A percentile compares a stretch with the other conserved stretches of the same genome.
Conservation (phyloP, 805 yeast genomes). For the Hanseniaspora lachancei region DNA sequence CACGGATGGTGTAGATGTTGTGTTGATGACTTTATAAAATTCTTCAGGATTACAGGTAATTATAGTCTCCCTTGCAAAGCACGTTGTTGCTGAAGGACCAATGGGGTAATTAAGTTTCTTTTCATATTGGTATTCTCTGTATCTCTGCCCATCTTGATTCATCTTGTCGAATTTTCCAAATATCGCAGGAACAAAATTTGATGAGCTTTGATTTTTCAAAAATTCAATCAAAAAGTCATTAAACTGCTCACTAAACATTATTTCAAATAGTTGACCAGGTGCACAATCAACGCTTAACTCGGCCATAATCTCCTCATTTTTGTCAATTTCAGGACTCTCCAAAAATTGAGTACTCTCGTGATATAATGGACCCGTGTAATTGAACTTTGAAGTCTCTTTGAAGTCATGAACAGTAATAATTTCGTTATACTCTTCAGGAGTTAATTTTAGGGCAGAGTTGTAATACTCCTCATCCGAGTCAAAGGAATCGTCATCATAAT, state of each 20-base stretch:
- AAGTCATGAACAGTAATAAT: conserved; percentile 24
- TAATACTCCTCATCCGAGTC: conserved; percentile 20
- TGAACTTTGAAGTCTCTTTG: conserved; percentile 30
- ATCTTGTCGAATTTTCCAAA: conserved; percentile 25
- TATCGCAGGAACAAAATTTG: conserved; percentile 24
- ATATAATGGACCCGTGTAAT: conserved; percentile 49
- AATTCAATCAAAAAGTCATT: conserved; percentile 32
- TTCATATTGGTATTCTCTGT: conserved; percentile 49
- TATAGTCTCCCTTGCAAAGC: conserved; percentile 49
- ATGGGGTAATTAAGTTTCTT: conserved; percentile 68
- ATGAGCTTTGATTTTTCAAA: conserved; percentile 29
- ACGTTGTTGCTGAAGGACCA: conserved; percentile 86
- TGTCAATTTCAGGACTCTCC: conserved; percentile 30
- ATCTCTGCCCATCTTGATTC: conserved; percentile 32
- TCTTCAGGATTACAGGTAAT: conserved; percentile 41
- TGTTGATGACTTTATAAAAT: conserved; percentile 46
- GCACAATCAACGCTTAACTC: conserved; percentile 52
- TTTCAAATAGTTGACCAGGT: conserved; percentile 55
- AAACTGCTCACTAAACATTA: conserved; percentile 56
- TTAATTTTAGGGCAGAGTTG: conserved; percentile 17
- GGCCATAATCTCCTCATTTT: conserved; percentile 41
- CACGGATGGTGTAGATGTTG: conserved; percentile 78
- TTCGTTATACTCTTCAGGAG: conserved; percentile 17
- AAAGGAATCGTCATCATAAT: conserved; percentile 19
- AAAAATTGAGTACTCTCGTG: conserved; percentile 47